phyloP scores from a whole-genome alignment of 1,284 basidiomycete species.

The Heterobasidion irregulare region DNA sequence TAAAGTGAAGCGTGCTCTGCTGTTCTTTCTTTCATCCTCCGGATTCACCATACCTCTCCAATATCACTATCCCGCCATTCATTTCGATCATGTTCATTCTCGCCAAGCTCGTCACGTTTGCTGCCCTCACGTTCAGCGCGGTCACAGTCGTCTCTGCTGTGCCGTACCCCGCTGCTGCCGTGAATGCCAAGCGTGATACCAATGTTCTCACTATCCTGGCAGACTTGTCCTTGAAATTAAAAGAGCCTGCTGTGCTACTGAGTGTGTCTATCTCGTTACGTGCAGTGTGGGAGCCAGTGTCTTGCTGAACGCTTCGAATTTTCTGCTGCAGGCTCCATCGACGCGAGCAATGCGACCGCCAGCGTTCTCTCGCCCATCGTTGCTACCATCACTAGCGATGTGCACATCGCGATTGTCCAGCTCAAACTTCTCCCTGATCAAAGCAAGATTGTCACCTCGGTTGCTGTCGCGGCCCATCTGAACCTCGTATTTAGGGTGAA shows the following conservation, averaged over 20 bases:
- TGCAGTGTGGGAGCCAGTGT: not conserved
- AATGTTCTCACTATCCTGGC: not conserved
- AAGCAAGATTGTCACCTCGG: not conserved
- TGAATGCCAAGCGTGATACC: not conserved
- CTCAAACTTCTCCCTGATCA: not conserved
- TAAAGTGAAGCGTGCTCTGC: not conserved
- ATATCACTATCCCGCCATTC: not conserved
- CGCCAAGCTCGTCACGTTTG: conserved; percentile 2
- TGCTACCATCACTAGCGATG: not conserved
- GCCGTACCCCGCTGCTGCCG: not conserved
- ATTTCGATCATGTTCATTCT: not conserved
- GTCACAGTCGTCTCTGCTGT: conserved; percentile 1
- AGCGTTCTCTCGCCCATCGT: not conserved
- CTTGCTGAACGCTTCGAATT: not conserved
- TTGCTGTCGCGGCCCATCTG: not conserved
- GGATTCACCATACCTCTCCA: not conserved
- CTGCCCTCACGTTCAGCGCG: conserved; percentile 1
- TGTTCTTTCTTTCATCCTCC: not conserved
- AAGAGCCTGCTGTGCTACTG: not conserved
- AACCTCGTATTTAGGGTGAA: not conserved
- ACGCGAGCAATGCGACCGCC: not conserved
- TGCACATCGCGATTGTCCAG: not conserved
- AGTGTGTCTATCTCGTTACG: not conserved
- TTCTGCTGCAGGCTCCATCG: not conserved
- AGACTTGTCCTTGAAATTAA: not conserved